phyloP scores from a whole-genome alignment of 2,329 filamentous ascomycete species.

The Diaporthe batatas region DNA sequence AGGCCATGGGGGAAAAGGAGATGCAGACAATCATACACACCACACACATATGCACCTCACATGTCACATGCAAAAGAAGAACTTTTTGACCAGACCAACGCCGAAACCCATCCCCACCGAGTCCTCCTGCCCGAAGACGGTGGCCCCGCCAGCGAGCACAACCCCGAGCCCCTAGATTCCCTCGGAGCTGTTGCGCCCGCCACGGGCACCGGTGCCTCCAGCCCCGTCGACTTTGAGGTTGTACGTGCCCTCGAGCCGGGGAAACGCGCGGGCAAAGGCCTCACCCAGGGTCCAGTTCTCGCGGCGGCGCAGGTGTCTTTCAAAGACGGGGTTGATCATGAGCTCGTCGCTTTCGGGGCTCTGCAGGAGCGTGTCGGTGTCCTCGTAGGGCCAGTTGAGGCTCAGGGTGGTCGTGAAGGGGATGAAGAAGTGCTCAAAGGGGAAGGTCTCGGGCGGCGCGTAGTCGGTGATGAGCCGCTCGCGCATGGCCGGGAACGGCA shows the following conservation, averaged over 20 bases:
- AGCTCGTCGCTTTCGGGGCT: slow-evolving; percentile 72
- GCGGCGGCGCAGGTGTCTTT: slow-evolving; percentile 79
- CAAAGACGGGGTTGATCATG: slow-evolving; percentile 88
- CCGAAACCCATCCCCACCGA: background rate
- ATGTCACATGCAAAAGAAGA: slow-evolving; percentile 16
- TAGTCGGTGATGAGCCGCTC: slow-evolving; percentile 71
- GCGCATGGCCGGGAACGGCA: slow-evolving; percentile 84
- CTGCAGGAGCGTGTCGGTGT: slow-evolving; percentile 76
- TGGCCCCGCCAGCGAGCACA: background rate
- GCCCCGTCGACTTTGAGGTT: slow-evolving; percentile 49
- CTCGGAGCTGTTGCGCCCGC: slow-evolving; percentile 12
- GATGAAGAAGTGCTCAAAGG: slow-evolving; percentile 86
- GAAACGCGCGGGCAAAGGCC: slow-evolving; percentile 75
- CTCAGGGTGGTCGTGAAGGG: slow-evolving; percentile 82
- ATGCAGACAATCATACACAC: slow-evolving; percentile 8
- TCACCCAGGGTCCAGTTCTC: slow-evolving; percentile 87
- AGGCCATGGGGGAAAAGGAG: background rate
- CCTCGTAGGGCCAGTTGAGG: slow-evolving; percentile 88
- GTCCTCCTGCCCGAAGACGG: background rate
- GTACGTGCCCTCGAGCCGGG: slow-evolving; percentile 63
- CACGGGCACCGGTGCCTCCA: slow-evolving; percentile 10
- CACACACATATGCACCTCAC: background rate
- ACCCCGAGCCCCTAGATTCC: slow-evolving; percentile 5
- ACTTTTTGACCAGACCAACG: background rate
- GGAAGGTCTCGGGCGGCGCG: slow-evolving; percentile 60